Evolutionary conservation across 495 filamentous ascomycete species (phyloP).

Genomic region (Cladorrhinum samala): DNA sequence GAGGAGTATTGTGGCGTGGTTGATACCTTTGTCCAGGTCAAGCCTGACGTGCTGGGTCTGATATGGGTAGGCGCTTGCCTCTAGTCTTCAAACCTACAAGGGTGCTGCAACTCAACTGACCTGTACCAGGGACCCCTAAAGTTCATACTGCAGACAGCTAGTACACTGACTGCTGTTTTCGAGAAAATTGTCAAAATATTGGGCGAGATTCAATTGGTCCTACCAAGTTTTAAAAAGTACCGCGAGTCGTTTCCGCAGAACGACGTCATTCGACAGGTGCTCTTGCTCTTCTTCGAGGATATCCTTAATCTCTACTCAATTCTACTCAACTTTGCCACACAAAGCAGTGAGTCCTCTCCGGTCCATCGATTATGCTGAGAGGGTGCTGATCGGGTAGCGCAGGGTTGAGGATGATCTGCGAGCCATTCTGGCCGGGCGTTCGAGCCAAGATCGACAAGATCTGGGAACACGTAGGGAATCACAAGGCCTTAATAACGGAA

Average conservation of each 20-base stretch:
- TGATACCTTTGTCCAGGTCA: too few relatives aligned
- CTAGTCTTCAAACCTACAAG: too few relatives aligned
- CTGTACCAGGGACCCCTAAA: too few relatives aligned
- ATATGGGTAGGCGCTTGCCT: too few relatives aligned
- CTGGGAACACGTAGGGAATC: background rate
- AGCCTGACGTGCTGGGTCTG: too few relatives aligned
- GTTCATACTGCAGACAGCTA: background rate
- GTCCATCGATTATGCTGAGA: background rate
- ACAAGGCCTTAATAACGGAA: background rate
- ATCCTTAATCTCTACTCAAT: background rate
- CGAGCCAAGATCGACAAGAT: background rate
- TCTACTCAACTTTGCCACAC: background rate
- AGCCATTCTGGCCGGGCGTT: background rate
- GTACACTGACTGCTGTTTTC: background rate
- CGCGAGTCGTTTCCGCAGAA: background rate
- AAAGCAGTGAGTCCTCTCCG: too few relatives aligned
- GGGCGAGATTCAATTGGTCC: background rate
- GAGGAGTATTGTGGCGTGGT: too few relatives aligned
- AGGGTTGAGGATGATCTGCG: background rate
- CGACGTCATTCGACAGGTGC: background rate
- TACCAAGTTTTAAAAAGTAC: background rate
- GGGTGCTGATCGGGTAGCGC: background rate
- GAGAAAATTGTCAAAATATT: background rate
- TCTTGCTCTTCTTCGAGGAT: background rate
- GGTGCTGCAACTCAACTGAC: too few relatives aligned